Percentiles rank a stretch among this genome's conserved stretches.
Conservation (phyloP, 2,329 filamentous ascomycete genomes). For the Fusarium nygamai region DNA sequence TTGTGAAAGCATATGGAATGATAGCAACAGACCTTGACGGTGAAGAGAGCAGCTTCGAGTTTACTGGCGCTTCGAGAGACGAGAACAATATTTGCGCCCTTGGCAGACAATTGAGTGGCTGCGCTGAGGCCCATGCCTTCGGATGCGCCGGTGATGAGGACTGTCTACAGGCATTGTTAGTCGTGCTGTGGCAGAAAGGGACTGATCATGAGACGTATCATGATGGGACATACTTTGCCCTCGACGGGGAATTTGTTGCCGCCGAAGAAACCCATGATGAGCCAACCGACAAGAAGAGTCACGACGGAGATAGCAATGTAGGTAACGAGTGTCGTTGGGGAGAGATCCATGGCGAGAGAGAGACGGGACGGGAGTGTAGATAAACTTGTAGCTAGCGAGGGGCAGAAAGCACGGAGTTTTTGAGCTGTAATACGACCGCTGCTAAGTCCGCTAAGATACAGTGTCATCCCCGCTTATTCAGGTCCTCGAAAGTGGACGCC, state of each 20-base stretch:
- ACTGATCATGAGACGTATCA: conserved; percentile 17
- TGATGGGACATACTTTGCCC: conserved; percentile 71
- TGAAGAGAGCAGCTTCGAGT: conserved; percentile 74
- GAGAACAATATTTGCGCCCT: conserved; percentile 88
- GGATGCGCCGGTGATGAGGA: conserved; percentile 89
- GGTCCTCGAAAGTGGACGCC: neutral
- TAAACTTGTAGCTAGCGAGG: conserved; percentile 1
- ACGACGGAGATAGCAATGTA: conserved; percentile 19
- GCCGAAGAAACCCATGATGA: conserved; percentile 74
- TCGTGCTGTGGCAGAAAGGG: conserved; percentile 19
- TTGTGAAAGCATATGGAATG: neutral
- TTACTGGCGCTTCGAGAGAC: conserved; percentile 81
- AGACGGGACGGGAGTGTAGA: neutral
- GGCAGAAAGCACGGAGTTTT: neutral
- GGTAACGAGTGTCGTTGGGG: conserved; percentile 16
- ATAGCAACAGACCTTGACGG: conserved; percentile 66
- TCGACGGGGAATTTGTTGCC: conserved; percentile 83
- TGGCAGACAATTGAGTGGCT: conserved; percentile 77
- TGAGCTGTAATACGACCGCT: neutral
- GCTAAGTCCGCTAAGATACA: neutral
- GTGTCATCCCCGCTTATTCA: neutral
- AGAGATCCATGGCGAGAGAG: conserved; percentile 33
- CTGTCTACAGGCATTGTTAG: conserved; percentile 66
- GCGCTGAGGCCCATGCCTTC: conserved; percentile 89
- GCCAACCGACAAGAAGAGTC: conserved; percentile 41